Conservation (phyloP, 202 grass and related monocot species). For the Setaria viridis region DNA sequence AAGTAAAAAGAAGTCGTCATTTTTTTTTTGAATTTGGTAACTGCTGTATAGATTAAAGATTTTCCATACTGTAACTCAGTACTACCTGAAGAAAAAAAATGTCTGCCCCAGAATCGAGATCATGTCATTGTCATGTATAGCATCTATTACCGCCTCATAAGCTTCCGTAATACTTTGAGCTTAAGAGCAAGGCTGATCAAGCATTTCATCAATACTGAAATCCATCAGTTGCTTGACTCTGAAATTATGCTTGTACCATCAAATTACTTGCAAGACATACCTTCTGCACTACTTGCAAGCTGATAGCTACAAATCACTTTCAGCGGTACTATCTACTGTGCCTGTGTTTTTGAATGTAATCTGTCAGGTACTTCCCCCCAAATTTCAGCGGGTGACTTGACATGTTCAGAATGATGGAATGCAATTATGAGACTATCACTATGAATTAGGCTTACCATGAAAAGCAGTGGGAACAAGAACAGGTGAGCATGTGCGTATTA, state of each 20-base stretch:
- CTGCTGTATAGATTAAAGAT: conserved; percentile 54
- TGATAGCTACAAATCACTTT: background rate
- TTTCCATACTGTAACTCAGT: conserved; percentile 38
- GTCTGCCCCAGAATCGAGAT: background rate
- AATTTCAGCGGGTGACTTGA: background rate
- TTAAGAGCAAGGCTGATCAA: background rate
- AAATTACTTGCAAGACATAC: conserved; percentile 13
- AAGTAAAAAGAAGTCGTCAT: background rate
- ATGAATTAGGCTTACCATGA: background rate
- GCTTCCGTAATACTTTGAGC: background rate
- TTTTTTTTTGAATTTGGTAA: conserved; percentile 20
- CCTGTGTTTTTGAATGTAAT: background rate
- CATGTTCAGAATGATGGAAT: background rate
- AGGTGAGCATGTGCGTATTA: conserved; percentile 48
- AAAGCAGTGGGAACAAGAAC: conserved; percentile 21
- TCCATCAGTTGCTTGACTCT: background rate
- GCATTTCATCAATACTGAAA: conserved; percentile 27
- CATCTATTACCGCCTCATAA: background rate
- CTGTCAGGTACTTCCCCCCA: background rate
- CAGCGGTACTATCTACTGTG: background rate
- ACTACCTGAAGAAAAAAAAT: conserved; percentile 32
- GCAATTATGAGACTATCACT: background rate
- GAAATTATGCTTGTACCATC: background rate
- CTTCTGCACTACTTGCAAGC: background rate
- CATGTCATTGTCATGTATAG: background rate